Conservation (phyloP, 371 early-diverging fungal species). For the Rhizomucor pusillus region DNA sequence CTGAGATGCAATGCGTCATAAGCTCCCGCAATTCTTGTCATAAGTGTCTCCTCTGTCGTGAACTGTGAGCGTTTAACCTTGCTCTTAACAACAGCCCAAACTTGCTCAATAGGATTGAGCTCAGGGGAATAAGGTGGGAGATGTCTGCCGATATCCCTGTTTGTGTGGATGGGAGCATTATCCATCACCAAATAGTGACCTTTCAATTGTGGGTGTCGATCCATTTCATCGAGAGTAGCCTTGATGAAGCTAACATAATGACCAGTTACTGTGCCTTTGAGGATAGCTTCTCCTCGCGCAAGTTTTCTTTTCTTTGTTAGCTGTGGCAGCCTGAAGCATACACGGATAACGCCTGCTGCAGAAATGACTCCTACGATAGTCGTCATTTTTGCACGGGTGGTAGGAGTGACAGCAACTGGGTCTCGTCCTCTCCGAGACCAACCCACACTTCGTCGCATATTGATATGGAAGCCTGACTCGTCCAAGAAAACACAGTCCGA, state of each 20-base stretch:
- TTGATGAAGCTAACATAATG: conserved; percentile 18
- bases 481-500: conserved; percentile 13
- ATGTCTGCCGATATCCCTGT: no score
- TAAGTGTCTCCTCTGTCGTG: no score
- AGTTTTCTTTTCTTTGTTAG: conserved; percentile 8
- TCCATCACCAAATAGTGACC: no score
- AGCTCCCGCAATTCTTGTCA: no score
- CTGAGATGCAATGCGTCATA: no score
- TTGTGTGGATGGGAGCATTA: no score
- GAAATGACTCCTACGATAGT: conserved; percentile 12
- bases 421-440: conserved; percentile 8
- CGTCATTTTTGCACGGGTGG: conserved; percentile 3
- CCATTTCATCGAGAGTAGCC: conserved; percentile 12
- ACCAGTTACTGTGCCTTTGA: conserved; percentile 11
- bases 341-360: conserved; percentile 1
- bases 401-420: conserved; percentile 5
- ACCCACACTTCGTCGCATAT: conserved; percentile 3
- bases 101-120: no score
- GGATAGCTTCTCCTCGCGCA: conserved; percentile 8
- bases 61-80: no score
- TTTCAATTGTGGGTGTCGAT: conserved; percentile 16
- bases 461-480: conserved; percentile 14
- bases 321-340: background rate
- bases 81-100: no score
- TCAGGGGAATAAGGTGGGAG: no score